phyloP scores from a whole-genome alignment of 495 filamentous ascomycete genomes.

The Tuber aestivum region DNA sequence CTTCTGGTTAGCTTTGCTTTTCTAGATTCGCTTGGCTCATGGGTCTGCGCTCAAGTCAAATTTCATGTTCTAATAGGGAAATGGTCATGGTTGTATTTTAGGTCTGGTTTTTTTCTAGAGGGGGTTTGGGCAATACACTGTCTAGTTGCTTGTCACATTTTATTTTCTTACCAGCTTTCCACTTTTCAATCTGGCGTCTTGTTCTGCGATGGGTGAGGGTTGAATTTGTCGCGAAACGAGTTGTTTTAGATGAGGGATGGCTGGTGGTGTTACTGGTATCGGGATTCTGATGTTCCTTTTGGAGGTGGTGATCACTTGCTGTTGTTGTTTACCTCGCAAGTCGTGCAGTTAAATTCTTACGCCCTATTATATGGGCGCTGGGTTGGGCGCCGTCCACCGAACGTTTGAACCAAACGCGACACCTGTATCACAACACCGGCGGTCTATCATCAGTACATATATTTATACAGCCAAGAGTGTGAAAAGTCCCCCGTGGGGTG shows the following conservation, averaged over 20 bases:
- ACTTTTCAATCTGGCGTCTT: neutral
- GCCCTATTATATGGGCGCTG: neutral
- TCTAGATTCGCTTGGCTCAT: conserved; percentile 3
- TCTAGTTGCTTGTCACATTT: neutral
- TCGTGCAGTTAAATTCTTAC: neutral
- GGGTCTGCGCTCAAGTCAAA: conserved; percentile 14
- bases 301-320: neutral
- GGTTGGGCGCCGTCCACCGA: neutral
- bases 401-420: neutral
- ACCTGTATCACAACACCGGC: neutral
- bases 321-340: neutral
- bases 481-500: neutral
- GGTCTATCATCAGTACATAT: neutral
- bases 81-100: neutral
- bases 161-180: neutral
- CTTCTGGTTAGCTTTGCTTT: neutral
- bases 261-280: neutral
- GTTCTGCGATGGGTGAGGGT: neutral
- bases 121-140: neutral
- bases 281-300: neutral
- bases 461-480: too few species aligned
- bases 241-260: neutral
- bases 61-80: neutral
- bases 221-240: neutral
- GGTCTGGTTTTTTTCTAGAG: conserved; percentile 3